Evolutionary conservation across 1,284 basidiomycete genomes (phyloP).

Genomic region (Moesziomyces antarcticus): DNA sequence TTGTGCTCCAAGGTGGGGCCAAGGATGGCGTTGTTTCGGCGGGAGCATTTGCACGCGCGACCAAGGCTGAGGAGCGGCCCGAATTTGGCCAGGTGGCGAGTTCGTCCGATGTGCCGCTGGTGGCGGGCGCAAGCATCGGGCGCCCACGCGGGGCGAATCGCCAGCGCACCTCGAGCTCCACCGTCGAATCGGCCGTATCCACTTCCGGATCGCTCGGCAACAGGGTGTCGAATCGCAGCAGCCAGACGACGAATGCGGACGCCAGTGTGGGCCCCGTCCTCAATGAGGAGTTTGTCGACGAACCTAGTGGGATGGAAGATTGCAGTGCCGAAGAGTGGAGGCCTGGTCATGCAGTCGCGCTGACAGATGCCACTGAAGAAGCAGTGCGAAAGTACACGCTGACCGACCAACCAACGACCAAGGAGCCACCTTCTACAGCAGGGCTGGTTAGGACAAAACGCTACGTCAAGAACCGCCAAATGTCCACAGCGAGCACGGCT

Average conservation of each 20-base stretch:
- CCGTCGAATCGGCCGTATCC: conserved; percentile 27
- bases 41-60: conserved; percentile 32
- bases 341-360: neutral
- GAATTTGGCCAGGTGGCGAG: conserved; percentile 43
- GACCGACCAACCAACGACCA: conserved; percentile 13
- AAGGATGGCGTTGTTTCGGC: conserved; percentile 38
- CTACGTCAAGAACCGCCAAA: conserved; percentile 18
- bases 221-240: conserved; percentile 29
- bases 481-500: conserved; percentile 9
- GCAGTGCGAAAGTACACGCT: conserved; percentile 29
- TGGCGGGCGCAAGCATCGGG: conserved; percentile 29
- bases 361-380: neutral
- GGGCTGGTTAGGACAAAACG: conserved; percentile 36
- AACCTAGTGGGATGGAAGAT: neutral
- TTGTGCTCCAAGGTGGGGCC: conserved; percentile 6
- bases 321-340: no score
- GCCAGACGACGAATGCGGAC: conserved; percentile 29
- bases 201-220: conserved; percentile 20
- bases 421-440: neutral
- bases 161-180: conserved; percentile 27
- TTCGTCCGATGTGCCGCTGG: conserved; percentile 40
- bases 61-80: conserved; percentile 10
- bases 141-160: conserved; percentile 18
- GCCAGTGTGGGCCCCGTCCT: no score
- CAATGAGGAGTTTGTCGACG: neutral